Base-by-base conservation (phyloP, 352 stramenopile genomes). In the Pythium volutum region DNA sequence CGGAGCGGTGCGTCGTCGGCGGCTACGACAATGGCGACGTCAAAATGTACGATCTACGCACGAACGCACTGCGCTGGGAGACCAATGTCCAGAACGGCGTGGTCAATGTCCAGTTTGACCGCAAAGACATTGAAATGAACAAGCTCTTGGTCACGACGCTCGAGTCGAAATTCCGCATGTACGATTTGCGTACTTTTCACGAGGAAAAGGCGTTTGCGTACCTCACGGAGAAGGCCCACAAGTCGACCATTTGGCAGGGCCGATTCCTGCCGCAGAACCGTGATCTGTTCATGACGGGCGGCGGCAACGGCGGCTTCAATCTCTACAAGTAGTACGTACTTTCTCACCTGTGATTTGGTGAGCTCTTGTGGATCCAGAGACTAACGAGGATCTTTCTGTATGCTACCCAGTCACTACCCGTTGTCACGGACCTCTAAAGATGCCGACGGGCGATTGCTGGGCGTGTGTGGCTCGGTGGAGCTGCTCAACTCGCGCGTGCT, bases 111-210 rank as follows among this genome's bases (percentile, higher is more conserved):
- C 83, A 98, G 69, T 98, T 98, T 56, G 96, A 99, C 70, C 83
- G 96, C 38, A 96, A 95, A 56, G 93, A 98, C 66, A 98, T 98
- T 67, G 91, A 98, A 69, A 98, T 98, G 95, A 99, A 99, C 75
- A 98, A 99, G 66, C 68, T 97, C 26, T 68, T 97, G 7, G 89
- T 98, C 23, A 98, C 94, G 23, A 98, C 96, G 36, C 79, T 98
- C 39, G 96, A 99, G 68, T 97, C 88, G 51, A 98, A 98, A 74
- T 98, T 99, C 74, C 77, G 89, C 7, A 69, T 97, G 12, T 99
- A 96, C 67, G 96, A 99, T 62, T 66, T 98, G 71, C 82, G 94
- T 23, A 98, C 95, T 20, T 84, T 91, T 62, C 92, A 98, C 67
- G 76, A 89, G 0, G 86, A 89, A 36, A 84, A 98, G 46, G 96